phyloP scores from a whole-genome alignment of 805 yeast genomes.

The Yamadazyma insecticola region DNA sequence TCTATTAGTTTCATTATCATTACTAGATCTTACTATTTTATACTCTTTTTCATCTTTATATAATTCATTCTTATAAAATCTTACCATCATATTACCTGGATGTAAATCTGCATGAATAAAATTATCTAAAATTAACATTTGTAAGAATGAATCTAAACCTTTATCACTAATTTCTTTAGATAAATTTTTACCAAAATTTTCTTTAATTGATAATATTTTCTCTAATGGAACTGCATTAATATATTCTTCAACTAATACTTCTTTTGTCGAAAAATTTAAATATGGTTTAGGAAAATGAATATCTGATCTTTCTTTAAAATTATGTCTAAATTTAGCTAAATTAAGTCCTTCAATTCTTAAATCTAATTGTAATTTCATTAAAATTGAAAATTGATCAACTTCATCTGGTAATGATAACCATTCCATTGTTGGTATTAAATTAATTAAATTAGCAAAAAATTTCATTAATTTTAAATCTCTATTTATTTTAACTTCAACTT shows the following conservation, averaged over 20 bases:
- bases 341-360: conserved; percentile 86
- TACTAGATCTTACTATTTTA: conserved; percentile 36
- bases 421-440: conserved; percentile 88
- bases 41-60: conserved; percentile 40
- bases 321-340: conserved; percentile 62
- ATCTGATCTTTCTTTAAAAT: conserved; percentile 55
- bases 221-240: conserved; percentile 82
- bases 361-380: conserved; percentile 89
- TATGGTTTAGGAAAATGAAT: conserved; percentile 81
- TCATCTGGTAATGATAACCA: conserved; percentile 96
- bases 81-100: conserved; percentile 88
- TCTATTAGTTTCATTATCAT: conserved; percentile 43
- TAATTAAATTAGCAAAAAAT: conserved; percentile 67
- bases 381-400: conserved; percentile 76
- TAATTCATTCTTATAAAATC: conserved; percentile 53
- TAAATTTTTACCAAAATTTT: conserved; percentile 44
- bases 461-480: conserved; percentile 84
- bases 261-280: conserved; percentile 57
- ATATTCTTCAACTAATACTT: conserved; percentile 81
- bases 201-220: conserved; percentile 49
- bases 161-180: conserved; percentile 72
- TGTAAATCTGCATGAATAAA: conserved; percentile 96
- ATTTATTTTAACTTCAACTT: conserved; percentile 63
- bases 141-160: conserved; percentile 84
- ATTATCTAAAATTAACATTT: conserved; percentile 89